phyloP scores from a whole-genome alignment of 2,329 filamentous ascomycete genomes.

The Cercospora sp. region DNA sequence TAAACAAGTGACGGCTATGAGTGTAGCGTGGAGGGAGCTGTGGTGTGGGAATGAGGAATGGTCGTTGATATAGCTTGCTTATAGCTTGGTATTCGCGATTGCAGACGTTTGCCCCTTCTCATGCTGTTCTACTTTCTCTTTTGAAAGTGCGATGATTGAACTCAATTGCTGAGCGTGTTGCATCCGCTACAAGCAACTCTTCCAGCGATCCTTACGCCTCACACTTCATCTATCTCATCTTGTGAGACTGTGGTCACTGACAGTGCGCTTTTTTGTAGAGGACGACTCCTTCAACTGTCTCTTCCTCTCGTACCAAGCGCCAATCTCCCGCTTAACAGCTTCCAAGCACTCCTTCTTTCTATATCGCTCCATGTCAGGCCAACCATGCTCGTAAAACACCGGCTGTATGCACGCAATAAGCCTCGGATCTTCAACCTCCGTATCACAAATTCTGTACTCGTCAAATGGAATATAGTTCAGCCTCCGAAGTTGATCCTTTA shows the following conservation, averaged over 20 bases:
- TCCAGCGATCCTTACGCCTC: no score
- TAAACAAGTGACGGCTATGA: neutral
- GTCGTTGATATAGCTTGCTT: neutral
- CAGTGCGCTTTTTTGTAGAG: neutral
- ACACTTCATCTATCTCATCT: neutral
- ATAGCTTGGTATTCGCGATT: neutral
- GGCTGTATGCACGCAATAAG: neutral
- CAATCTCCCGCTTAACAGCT: neutral
- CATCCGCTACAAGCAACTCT: no score
- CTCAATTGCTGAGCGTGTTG: no score
- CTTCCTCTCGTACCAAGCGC: neutral
- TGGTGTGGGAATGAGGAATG: neutral
- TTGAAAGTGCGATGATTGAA: no score
- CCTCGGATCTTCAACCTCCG: neutral
- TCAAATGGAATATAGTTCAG: no score
- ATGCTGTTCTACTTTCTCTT: neutral
- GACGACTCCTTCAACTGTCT: neutral
- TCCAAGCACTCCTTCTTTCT: neutral
- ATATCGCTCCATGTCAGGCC: neutral
- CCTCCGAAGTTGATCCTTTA: no score
- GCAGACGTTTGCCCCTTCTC: neutral
- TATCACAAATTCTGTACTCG: neutral
- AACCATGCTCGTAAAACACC: neutral
- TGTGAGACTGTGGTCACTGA: neutral
- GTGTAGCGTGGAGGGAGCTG: neutral